Conservation (phyloP, 768 basidiomycete species). For the Lyophyllum decastes region DNA sequence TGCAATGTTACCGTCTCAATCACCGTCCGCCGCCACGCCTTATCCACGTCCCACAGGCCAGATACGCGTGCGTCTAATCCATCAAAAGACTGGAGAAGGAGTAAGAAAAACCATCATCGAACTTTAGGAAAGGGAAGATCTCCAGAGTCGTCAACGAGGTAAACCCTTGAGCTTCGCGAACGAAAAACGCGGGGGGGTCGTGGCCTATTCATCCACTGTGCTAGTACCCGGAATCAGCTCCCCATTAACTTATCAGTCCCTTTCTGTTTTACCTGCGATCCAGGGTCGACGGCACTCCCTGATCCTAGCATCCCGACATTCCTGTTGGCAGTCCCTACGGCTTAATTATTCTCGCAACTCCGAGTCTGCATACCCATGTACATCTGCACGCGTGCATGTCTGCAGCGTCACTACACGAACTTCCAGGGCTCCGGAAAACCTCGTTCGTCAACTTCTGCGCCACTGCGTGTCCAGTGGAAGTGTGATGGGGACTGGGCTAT, state of each 20-base stretch:
- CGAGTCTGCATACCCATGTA: too few species aligned
- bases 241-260: background rate
- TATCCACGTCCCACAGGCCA: background rate
- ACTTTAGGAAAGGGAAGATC: too few species aligned
- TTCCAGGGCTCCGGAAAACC: too few species aligned
- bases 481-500: background rate
- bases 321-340: background rate
- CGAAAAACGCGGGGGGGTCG: background rate
- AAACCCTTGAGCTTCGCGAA: background rate
- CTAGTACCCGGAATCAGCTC: background rate
- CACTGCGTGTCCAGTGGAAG: background rate
- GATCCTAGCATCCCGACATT: background rate
- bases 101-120: too few species aligned
- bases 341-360: too few species aligned
- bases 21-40: background rate
- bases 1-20: background rate
- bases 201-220: background rate
- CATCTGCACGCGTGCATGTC: background rate
- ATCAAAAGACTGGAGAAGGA: too few species aligned
- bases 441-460: conserved; percentile 4
- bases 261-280: background rate
- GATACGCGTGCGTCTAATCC: too few species aligned
- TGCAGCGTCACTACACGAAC: too few species aligned
- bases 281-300: background rate
- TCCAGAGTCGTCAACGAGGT: background rate